Conservation (phyloP, 257 asterid species). For the Petunia secreta region DNA sequence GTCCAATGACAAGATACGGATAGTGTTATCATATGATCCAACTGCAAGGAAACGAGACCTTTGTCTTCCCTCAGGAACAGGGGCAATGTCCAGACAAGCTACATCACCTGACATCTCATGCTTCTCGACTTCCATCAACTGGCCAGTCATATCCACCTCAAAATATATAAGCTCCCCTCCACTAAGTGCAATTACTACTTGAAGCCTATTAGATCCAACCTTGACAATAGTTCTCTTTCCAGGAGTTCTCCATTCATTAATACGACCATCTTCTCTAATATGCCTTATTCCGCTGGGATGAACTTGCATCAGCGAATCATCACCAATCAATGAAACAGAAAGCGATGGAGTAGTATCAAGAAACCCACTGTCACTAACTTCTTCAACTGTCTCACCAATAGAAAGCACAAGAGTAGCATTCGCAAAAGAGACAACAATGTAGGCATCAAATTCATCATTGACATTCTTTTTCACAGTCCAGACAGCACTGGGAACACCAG, state of each 20-base stretch:
- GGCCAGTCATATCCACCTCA: constrained; percentile 98
- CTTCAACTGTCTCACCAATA: constrained; percentile 98
- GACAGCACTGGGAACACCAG: constrained; percentile 98
- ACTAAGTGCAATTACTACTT: constrained; percentile 96
- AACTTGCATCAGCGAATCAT: constrained; percentile 98
- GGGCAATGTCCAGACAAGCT: constrained; percentile 99
- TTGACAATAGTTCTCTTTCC: constrained; percentile 98
- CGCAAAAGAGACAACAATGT: constrained; percentile 95
- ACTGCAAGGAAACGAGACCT: constrained; percentile 98
- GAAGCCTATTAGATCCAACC: constrained; percentile 97
- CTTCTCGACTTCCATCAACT: constrained; percentile 98
- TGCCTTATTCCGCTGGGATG: constrained; percentile 99
- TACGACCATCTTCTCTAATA: constrained; percentile 98
- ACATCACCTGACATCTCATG: constrained; percentile 99
- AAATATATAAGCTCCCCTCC: constrained; percentile 98
- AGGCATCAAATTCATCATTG: constrained; percentile 95
- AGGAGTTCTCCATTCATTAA: constrained; percentile 99
- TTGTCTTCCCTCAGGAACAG: constrained; percentile 99
- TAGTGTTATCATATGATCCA: constrained; percentile 96
- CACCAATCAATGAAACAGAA: constrained; percentile 95
- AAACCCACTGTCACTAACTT: constrained; percentile 98
- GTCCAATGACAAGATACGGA: constrained; percentile 89
- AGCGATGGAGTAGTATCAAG: constrained; percentile 97
- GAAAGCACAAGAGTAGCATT: constrained; percentile 99
- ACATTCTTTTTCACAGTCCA: constrained; percentile 98